A percentile compares a stretch with the other conserved stretches of the same genome.
Evolutionary conservation across 2,329 filamentous ascomycete genomes (phyloP).

Genomic region (Botryotinia globosa): DNA sequence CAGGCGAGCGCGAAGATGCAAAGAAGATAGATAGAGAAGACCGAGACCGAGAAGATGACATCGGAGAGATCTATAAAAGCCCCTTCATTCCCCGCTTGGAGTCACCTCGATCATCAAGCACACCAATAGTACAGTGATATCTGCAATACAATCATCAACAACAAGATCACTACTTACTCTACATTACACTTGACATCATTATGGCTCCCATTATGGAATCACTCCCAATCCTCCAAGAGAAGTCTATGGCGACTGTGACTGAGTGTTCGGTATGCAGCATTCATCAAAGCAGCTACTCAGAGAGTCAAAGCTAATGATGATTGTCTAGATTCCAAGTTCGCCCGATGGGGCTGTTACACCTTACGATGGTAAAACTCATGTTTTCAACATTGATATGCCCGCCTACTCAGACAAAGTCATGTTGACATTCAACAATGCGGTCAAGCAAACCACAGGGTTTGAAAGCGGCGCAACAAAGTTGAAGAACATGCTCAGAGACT

Average conservation of each 20-base stretch:
- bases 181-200: slow-evolving; percentile 2
- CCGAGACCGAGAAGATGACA: not conserved
- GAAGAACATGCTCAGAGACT: slow-evolving; percentile 15
- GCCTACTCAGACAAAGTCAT: slow-evolving; percentile 17
- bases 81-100: not conserved
- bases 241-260: not conserved
- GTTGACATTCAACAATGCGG: slow-evolving; percentile 8
- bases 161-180: slow-evolving; percentile 2
- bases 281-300: not conserved
- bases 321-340: not conserved
- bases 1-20: not conserved
- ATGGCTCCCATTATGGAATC: slow-evolving; percentile 17
- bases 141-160: slow-evolving; percentile 7
- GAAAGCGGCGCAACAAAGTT: slow-evolving; percentile 20
- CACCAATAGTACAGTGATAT: slow-evolving; percentile 1
- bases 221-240: slow-evolving; percentile 10
- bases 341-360: not conserved
- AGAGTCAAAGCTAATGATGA: slow-evolving; percentile 7
- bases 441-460: slow-evolving; percentile 6
- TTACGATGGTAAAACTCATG: slow-evolving; percentile 10
- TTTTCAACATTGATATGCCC: slow-evolving; percentile 15
- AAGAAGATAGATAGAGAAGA: not conserved
- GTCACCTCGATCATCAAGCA: not conserved
- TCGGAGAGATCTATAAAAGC: slow-evolving; percentile 9
- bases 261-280: slow-evolving; percentile 4